Conservation (phyloP, 192 early-diverging fungal genomes). For the Coemansia sp. region DNA sequence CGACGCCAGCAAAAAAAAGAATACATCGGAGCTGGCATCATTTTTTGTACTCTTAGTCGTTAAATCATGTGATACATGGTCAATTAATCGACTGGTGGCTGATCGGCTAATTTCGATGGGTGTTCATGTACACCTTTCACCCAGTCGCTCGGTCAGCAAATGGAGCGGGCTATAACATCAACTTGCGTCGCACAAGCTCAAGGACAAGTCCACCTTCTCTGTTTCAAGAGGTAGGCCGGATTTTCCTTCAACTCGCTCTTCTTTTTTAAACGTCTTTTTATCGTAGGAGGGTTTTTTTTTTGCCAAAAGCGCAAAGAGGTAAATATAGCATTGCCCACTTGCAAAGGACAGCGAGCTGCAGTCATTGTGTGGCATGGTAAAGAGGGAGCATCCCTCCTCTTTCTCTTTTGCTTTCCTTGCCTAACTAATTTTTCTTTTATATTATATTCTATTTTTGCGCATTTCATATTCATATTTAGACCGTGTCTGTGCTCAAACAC, state of each 20-base stretch:
- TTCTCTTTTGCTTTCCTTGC: not conserved
- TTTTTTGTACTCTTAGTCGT: not conserved
- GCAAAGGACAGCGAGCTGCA: not conserved
- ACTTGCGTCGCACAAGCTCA: not conserved
- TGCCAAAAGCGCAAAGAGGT: not conserved
- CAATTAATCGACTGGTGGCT: slow-evolving; percentile 1
- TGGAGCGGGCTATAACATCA: not conserved
- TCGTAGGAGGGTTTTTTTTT: not conserved
- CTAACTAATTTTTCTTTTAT: not conserved
- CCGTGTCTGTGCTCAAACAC: slow-evolving; percentile 1
- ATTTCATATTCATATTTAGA: not conserved
- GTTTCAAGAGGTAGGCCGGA: no score
- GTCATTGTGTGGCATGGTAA: not conserved
- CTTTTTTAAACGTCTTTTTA: not conserved
- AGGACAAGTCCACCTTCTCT: not conserved
- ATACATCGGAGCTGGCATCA: not conserved
- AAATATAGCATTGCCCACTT: not conserved
- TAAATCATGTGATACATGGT: not conserved
- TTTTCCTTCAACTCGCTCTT: not conserved
- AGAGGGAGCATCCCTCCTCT: not conserved
- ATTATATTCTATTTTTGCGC: not conserved
- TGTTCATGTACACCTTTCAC: not conserved
- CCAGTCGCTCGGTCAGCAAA: not conserved
- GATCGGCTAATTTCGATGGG: not conserved
- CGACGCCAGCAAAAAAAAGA: not conserved